Evolutionary conservation across 2,329 filamentous ascomycete genomes (phyloP).

Genomic region (Spiromastix sp.): DNA sequence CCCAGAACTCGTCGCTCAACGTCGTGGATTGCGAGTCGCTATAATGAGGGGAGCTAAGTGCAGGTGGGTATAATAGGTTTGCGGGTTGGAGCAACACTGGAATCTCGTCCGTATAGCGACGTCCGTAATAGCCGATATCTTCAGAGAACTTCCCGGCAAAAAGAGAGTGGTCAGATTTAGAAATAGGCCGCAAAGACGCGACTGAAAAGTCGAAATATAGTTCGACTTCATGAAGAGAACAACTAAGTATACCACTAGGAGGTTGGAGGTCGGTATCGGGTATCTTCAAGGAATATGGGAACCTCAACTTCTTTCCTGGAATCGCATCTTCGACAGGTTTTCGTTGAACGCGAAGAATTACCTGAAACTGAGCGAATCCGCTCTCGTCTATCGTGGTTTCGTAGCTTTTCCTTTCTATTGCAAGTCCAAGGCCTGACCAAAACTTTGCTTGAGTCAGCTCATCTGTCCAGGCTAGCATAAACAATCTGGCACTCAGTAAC

Average conservation of each 20-base stretch:
- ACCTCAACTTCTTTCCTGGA: background rate
- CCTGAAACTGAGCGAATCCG: background rate
- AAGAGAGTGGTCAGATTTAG: no score
- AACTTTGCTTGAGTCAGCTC: background rate
- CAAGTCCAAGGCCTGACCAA: background rate
- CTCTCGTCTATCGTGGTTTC: background rate
- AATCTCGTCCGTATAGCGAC: no score
- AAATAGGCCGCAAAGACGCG: no score
- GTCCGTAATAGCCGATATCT: no score
- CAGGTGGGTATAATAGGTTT: no score
- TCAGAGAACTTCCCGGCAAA: no score
- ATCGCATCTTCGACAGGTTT: background rate
- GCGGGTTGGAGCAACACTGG: no score
- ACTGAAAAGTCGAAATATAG: slow-evolving; percentile 8
- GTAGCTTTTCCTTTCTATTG: background rate
- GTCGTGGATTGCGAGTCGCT: slow-evolving; percentile 1
- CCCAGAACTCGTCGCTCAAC: slow-evolving; percentile 1
- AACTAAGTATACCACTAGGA: slow-evolving; percentile 6
- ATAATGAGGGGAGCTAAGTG: background rate
- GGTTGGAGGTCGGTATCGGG: slow-evolving; percentile 6
- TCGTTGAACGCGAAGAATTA: slow-evolving; percentile 7
- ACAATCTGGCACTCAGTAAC: no score
- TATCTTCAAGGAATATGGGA: slow-evolving; percentile 4
- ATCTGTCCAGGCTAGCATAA: no score
- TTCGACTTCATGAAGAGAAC: slow-evolving; percentile 6